These are phyloP conservation scores for Saturnispora bothae DNA, from an alignment of 805 yeast genomes.

Conservation along the genomic window DNA sequence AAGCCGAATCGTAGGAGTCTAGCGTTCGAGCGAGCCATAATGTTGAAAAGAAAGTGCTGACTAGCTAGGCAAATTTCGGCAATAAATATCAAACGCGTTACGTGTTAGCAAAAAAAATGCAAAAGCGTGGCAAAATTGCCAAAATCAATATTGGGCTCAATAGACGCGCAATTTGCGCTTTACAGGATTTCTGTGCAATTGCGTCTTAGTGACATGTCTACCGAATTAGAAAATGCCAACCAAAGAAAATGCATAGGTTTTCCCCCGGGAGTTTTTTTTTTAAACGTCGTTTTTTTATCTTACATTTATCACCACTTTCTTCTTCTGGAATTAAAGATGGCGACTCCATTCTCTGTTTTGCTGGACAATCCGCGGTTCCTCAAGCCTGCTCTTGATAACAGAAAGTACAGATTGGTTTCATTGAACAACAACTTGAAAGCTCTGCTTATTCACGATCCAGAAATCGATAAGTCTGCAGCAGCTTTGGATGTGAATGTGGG, in stretches of 20 bases:
- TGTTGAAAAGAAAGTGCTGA: no score
- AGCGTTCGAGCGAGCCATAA: conserved; percentile 38
- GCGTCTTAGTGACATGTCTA: no score
- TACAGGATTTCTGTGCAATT: background rate
- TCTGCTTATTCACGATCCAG: conserved; percentile 54
- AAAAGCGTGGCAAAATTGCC: no score
- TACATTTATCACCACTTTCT: background rate
- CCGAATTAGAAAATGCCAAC: no score
- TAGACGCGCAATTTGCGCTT: background rate
- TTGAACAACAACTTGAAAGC: conserved; percentile 50
- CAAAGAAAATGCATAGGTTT: no score
- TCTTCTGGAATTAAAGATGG: conserved; percentile 1
- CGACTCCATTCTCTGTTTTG: conserved; percentile 1
- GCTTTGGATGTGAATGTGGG: conserved; percentile 74
- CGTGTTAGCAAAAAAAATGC: no score
- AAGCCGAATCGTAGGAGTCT: conserved; percentile 38
- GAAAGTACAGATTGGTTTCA: conserved; percentile 58
- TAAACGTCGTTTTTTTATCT: no score
- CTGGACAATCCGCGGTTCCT: conserved; percentile 15
- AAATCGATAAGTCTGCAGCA: conserved; percentile 69
- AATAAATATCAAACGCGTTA: no score
- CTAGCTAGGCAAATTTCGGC: no score
- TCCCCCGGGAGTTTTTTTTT: no score
- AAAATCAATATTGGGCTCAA: conserved; percentile 1
- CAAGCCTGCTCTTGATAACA: conserved; percentile 56